phyloP scores from a whole-genome alignment of 2,329 filamentous ascomycete species.

The Aphanocladium album region DNA sequence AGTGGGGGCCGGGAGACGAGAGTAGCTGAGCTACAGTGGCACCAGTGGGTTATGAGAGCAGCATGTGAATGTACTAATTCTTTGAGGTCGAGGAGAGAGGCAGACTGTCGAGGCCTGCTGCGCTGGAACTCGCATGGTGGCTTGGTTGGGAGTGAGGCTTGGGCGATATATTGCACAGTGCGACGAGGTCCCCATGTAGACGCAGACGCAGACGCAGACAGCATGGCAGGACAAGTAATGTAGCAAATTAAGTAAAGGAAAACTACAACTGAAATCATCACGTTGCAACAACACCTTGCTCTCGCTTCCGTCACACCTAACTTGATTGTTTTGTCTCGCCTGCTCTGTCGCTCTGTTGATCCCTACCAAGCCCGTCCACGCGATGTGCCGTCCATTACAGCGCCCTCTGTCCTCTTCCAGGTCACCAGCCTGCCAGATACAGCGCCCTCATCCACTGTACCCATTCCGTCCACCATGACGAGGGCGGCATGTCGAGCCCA shows the following conservation, averaged over 20 bases:
- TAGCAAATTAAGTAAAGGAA: neutral
- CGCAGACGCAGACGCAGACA: too few species aligned
- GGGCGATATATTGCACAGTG: neutral
- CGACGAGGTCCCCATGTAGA: neutral
- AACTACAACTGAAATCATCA: neutral
- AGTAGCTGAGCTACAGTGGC: neutral
- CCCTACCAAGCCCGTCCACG: neutral
- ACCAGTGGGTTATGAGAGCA: too few species aligned
- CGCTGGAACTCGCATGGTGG: constrained; percentile 9
- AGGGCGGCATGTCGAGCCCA: neutral
- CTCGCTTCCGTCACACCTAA: neutral
- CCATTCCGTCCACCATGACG: neutral
- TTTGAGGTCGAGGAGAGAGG: neutral
- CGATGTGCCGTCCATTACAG: neutral
- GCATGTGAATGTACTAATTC: too few species aligned
- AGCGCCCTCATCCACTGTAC: too few species aligned
- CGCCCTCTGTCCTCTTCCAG: too few species aligned
- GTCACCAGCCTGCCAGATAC: too few species aligned
- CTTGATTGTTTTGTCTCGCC: constrained; percentile 1
- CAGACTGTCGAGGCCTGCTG: neutral
- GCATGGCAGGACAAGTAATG: neutral
- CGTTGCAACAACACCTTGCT: neutral
- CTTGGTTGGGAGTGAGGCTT: neutral
- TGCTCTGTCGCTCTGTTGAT: neutral
- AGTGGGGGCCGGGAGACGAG: neutral